Conservation (phyloP, 179 eudicot species). For the Gypsophila paniculata region DNA sequence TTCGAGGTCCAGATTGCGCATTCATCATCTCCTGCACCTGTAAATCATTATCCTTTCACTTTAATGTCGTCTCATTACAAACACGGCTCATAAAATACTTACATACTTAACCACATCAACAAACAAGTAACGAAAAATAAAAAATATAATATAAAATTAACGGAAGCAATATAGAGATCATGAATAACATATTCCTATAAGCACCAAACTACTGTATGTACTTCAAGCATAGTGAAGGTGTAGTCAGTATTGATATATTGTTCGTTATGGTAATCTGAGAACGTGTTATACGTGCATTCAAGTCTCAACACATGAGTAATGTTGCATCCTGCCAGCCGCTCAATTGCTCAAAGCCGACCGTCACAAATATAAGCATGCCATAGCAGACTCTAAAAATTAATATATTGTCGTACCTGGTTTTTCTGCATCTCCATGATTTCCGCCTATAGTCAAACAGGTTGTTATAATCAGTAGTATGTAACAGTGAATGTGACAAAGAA, state of each 20-base stretch:
- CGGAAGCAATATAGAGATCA: not conserved
- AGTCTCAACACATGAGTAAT: not conserved
- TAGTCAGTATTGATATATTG: not conserved
- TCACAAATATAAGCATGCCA: not conserved
- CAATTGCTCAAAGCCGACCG: not conserved
- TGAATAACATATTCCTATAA: not conserved
- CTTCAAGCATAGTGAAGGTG: not conserved
- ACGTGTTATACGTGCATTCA: not conserved
- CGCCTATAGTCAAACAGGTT: constrained; percentile 42
- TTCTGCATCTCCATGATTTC: constrained; percentile 71
- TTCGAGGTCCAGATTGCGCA: constrained; percentile 34
- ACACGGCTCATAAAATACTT: not conserved
- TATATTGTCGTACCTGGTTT: constrained; percentile 51
- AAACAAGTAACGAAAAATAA: not conserved
- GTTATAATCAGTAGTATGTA: not conserved
- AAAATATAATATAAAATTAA: not conserved
- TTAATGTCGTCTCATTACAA: not conserved
- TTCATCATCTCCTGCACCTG: constrained; percentile 41
- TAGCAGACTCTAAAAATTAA: not conserved
- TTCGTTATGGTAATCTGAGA: too few species aligned
- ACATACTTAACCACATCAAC: not conserved
- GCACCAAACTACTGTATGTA: not conserved
- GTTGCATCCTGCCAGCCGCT: not conserved
- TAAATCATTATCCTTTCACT: not conserved
- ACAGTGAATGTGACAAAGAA: not conserved